A percentile compares a stretch with the other conserved stretches of the same genome.
These are phyloP conservation scores for Colletotrichum filicis DNA, from an alignment of 2,329 filamentous ascomycete species.

Conservation along the genomic window DNA sequence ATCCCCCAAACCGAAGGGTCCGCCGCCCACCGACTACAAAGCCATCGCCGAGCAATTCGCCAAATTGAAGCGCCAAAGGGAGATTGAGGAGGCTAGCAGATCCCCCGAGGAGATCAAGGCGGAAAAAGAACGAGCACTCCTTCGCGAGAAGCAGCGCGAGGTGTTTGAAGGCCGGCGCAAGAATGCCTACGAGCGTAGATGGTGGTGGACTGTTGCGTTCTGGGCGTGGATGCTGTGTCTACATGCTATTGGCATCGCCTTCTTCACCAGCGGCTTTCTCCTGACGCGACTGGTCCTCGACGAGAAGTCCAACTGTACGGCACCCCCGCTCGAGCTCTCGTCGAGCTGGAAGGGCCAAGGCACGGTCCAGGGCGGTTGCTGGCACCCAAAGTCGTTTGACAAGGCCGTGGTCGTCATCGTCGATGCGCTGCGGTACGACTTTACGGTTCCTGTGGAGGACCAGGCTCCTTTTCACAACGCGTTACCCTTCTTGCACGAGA, in stretches of 20 bases:
- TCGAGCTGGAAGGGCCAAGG: slow-evolving; percentile 52
- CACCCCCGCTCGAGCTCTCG: slow-evolving; percentile 71
- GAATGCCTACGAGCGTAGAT: slow-evolving; percentile 61
- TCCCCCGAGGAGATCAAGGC: slow-evolving; percentile 35
- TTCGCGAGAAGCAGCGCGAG: slow-evolving; percentile 56
- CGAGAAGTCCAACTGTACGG: slow-evolving; percentile 76
- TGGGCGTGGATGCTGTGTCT: slow-evolving; percentile 78
- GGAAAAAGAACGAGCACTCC: slow-evolving; percentile 47
- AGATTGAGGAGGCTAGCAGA: slow-evolving; percentile 51
- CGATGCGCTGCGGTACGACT: slow-evolving; percentile 96
- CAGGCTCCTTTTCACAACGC: slow-evolving; percentile 81
- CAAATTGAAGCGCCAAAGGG: slow-evolving; percentile 62
- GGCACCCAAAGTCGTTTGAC: slow-evolving; percentile 94
- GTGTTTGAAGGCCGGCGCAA: slow-evolving; percentile 61
- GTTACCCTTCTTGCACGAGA: slow-evolving; percentile 87
- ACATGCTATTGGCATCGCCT: slow-evolving; percentile 84
- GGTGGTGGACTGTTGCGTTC: slow-evolving; percentile 72
- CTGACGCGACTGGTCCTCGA: slow-evolving; percentile 86
- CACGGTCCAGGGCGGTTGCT: slow-evolving; percentile 78
- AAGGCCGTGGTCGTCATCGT: slow-evolving; percentile 92
- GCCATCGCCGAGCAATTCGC: slow-evolving; percentile 65
- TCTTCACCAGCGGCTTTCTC: slow-evolving; percentile 96
- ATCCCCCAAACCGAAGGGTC: slow-evolving; percentile 19
- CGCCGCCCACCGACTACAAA: slow-evolving; percentile 57
- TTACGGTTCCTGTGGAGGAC: slow-evolving; percentile 82